phyloP scores from a whole-genome alignment of 2,329 filamentous ascomycete genomes.

The Fusarium brevicatenulatum region DNA sequence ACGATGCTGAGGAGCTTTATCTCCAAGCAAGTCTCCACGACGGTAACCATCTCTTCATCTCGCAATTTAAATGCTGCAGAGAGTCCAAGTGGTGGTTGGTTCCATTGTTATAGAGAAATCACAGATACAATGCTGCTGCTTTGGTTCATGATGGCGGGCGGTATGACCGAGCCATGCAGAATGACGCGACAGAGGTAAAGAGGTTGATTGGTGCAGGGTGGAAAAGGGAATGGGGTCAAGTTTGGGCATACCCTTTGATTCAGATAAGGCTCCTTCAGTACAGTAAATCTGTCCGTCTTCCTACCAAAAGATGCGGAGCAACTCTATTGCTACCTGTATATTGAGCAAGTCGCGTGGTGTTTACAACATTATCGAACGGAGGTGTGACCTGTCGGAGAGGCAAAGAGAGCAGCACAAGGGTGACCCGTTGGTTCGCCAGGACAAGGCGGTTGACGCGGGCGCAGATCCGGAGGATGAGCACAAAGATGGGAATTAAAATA shows the following conservation, averaged over 20 bases:
- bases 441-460: conserved; percentile 21
- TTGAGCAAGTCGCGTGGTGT: conserved; percentile 44
- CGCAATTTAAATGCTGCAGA: conserved; percentile 46
- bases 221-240: conserved; percentile 37
- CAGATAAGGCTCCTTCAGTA: conserved; percentile 30
- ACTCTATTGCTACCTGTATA: conserved; percentile 43
- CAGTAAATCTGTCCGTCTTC: conserved; percentile 40
- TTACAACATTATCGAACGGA: conserved; percentile 49
- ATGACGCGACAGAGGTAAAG: conserved; percentile 40
- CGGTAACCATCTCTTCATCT: conserved; percentile 40
- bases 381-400: conserved; percentile 41
- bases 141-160: conserved; percentile 40
- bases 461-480: conserved; percentile 26
- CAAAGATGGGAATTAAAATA: conserved; percentile 28
- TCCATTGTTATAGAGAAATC: conserved; percentile 46
- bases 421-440: conserved; percentile 26
- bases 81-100: conserved; percentile 36
- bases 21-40: conserved; percentile 41
- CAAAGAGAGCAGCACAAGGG: conserved; percentile 37
- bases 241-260: conserved; percentile 50
- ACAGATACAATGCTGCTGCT: conserved; percentile 46
- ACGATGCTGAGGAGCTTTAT: conserved; percentile 35
- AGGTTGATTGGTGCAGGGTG: conserved; percentile 28
- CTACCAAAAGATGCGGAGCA: conserved; percentile 36
- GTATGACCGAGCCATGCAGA: conserved; percentile 13